These are phyloP conservation scores for Lactarius psammicola DNA, from an alignment of 768 basidiomycete species.

Conservation along the genomic window DNA sequence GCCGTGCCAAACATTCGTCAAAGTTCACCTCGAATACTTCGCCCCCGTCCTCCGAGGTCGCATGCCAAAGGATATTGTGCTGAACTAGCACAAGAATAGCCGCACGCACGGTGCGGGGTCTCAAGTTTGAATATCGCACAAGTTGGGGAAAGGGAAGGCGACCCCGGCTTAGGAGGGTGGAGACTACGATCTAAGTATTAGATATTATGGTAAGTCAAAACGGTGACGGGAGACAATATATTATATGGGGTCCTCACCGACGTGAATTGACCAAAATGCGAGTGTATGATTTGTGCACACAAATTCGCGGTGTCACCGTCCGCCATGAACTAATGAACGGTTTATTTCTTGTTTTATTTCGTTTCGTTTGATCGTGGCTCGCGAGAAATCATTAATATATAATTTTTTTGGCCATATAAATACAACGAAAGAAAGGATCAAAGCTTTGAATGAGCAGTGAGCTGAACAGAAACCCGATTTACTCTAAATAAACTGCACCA, in stretches of 20 bases:
- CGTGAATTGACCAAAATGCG: constrained; percentile 64
- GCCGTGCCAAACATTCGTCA: constrained; percentile 75
- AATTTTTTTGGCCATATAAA: background rate
- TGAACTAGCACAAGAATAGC: constrained; percentile 79
- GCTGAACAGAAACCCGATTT: background rate
- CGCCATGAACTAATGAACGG: constrained; percentile 46
- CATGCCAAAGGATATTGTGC: constrained; percentile 90
- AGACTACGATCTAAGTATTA: constrained; percentile 64
- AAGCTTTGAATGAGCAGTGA: background rate
- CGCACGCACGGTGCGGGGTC: constrained; percentile 64
- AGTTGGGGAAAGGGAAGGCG: constrained; percentile 71
- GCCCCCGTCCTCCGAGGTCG: constrained; percentile 64
- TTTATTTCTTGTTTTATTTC: background rate
- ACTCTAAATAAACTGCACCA: background rate
- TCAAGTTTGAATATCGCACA: constrained; percentile 64
- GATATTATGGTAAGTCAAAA: constrained; percentile 3
- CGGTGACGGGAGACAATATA: background rate
- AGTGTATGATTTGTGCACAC: constrained; percentile 59
- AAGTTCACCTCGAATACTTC: constrained; percentile 81
- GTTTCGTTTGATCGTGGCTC: background rate
- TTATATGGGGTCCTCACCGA: constrained; percentile 48
- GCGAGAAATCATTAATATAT: constrained; percentile 14
- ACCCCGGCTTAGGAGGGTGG: constrained; percentile 75
- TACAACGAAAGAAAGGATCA: background rate
- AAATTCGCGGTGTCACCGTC: constrained; percentile 60